Conservation (phyloP, 2,329 filamentous ascomycete species). For the Gnomoniopsis sp. region DNA sequence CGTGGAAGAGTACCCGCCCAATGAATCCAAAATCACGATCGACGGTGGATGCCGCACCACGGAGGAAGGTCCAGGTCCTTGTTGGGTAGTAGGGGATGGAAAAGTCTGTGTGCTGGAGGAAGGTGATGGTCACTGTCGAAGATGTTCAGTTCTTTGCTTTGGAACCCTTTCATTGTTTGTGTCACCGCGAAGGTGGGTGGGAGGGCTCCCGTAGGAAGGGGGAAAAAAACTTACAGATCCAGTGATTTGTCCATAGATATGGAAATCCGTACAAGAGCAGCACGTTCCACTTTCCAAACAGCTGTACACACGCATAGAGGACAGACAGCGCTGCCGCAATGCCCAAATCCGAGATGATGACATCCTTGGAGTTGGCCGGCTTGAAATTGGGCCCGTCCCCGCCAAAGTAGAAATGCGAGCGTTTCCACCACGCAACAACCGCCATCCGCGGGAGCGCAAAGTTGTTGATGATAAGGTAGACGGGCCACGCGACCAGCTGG, state of each 20-base stretch:
- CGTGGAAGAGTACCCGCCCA: conserved; percentile 83
- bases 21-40: conserved; percentile 97
- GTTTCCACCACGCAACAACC: conserved; percentile 41
- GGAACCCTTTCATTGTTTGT: neutral
- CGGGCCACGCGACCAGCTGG: conserved; percentile 62
- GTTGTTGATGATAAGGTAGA: conserved; percentile 58
- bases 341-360: conserved; percentile 59
- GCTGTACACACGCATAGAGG: conserved; percentile 49
- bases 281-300: conserved; percentile 55
- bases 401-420: conserved; percentile 58
- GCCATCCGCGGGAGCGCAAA: conserved; percentile 1
- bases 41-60: conserved; percentile 89
- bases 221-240: conserved; percentile 52
- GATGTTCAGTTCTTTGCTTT: neutral
- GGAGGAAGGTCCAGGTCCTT: conserved; percentile 85
- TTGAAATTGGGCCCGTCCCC: conserved; percentile 52
- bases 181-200: no score
- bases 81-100: conserved; percentile 86
- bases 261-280: conserved; percentile 59
- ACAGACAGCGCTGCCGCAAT: conserved; percentile 46
- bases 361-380: conserved; percentile 49
- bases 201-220: neutral
- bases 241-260: conserved; percentile 68
- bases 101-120: conserved; percentile 93
- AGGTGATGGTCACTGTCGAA: conserved; percentile 82